Base-by-base conservation (phyloP, 2,329 filamentous ascomycete species). In the Dothideomycetidae sp. region DNA sequence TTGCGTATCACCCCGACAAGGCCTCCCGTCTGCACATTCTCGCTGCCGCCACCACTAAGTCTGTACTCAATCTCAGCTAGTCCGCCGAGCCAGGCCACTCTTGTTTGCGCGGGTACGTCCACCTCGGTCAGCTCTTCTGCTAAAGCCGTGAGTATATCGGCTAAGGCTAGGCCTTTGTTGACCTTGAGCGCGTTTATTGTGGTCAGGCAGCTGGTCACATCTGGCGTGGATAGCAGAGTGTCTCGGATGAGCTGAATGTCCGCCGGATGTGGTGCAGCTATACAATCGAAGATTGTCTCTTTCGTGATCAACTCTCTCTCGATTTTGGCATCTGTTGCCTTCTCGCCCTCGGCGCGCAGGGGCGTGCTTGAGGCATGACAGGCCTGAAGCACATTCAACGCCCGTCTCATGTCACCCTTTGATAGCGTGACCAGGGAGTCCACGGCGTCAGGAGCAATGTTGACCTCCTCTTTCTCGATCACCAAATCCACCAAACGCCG, bases 361-460 rank as follows among this genome's bases (percentile, higher is more conserved):
- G 66, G 67, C 64, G 66, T 72, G 75, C 84, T 92, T 44, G 85
- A 93, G 21, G 90, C 90, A 56, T 96, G 84, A 48, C 90, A 98
- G 5, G 90, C 90, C 61, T 98, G 90, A 17, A 98, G 67, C 7
- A 98, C 90, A 52, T 98, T 98, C 48, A 98, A 59, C 0, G 90
- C 86, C 45, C 90, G 68, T 53, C 90, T 73, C 90, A 98, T 98
- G 54, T 98, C 90, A 36, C 90, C 90, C 57, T 88, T 92, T 58
- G 84, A 92, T 42, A 98, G 66, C 45, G 68, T 77, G 11, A 98
- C 83, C 16, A 98, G 67, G 36, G 83, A 81, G 46, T 90, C 81
- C 2, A 78, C 74, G 0, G 90, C 90, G 31, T 85, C 81, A 1
- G 72, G 66, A 35, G 77, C 74, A 49, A 98, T 93, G 48, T 81